These are phyloP conservation scores for Coemansia sp. DNA, from an alignment of 192 early-diverging fungal genomes.

Conservation along the genomic window DNA sequence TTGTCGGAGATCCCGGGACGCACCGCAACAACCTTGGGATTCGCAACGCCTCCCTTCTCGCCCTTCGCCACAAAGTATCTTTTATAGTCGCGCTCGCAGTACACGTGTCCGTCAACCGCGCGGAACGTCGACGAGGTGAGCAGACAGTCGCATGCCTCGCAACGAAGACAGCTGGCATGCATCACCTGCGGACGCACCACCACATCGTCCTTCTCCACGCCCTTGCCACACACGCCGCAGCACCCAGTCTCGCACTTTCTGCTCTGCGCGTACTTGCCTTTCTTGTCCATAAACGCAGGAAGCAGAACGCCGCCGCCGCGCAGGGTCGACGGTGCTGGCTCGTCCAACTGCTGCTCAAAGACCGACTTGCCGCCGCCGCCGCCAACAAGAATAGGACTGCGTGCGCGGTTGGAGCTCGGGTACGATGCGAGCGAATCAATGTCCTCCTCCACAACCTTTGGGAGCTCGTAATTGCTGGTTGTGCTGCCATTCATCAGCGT, in stretches of 20 bases:
- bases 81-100: slow-evolving; percentile 51
- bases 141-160: slow-evolving; percentile 53
- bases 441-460: slow-evolving; percentile 55
- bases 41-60: background rate
- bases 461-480: slow-evolving; percentile 29
- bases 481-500: slow-evolving; percentile 45
- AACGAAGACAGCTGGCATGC: slow-evolving; percentile 54
- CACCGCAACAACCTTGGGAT: slow-evolving; percentile 22
- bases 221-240: slow-evolving; percentile 52
- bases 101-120: slow-evolving; percentile 51
- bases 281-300: slow-evolving; percentile 15
- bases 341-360: background rate
- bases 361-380: slow-evolving; percentile 26
- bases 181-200: slow-evolving; percentile 52
- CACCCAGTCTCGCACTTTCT: slow-evolving; percentile 37
- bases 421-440: slow-evolving; percentile 53
- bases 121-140: slow-evolving; percentile 55
- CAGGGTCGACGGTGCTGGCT: slow-evolving; percentile 25
- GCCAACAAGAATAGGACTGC: slow-evolving; percentile 32
- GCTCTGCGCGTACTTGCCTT: background rate
- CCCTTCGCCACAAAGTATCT: slow-evolving; percentile 23
- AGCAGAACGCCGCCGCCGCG: slow-evolving; percentile 36
- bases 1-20: slow-evolving; percentile 43
- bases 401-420: slow-evolving; percentile 23
- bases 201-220: slow-evolving; percentile 37